Evolutionary conservation across 148 eudicot genomes (phyloP).

Genomic region (Suaeda aralocaspica): DNA sequence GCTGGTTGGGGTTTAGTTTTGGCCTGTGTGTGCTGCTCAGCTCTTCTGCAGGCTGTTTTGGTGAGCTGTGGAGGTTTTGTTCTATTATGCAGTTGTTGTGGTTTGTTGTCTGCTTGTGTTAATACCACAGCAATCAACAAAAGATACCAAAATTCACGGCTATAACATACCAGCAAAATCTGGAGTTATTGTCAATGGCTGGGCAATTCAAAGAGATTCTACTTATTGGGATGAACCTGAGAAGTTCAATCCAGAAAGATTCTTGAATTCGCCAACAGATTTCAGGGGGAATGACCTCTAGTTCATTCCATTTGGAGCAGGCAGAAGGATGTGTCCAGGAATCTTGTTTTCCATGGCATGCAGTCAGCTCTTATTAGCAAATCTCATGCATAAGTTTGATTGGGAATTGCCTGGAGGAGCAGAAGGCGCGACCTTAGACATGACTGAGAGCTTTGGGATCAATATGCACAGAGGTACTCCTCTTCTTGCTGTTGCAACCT

Average conservation of each 20-base stretch:
- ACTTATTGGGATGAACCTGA: slow-evolving; percentile 34
- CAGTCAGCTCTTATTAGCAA: slow-evolving; percentile 31
- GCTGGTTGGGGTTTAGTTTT: no score
- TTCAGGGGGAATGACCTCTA: slow-evolving; percentile 31
- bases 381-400: slow-evolving; percentile 31
- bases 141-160: slow-evolving; percentile 25
- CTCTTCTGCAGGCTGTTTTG: no score
- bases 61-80: no score
- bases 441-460: slow-evolving; percentile 22
- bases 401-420: slow-evolving; percentile 30
- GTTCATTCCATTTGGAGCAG: slow-evolving; percentile 38
- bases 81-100: no score
- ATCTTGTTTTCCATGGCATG: slow-evolving; percentile 28
- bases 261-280: slow-evolving; percentile 28
- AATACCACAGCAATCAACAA: slow-evolving; percentile 22
- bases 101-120: no score
- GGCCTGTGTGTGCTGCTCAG: no score
- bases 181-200: slow-evolving; percentile 27
- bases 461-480: slow-evolving; percentile 27
- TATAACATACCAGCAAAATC: slow-evolving; percentile 30
- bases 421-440: slow-evolving; percentile 21
- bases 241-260: slow-evolving; percentile 30
- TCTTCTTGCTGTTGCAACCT: slow-evolving; percentile 25
- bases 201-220: slow-evolving; percentile 37
- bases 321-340: slow-evolving; percentile 38